Evolutionary conservation across 352 stramenopile genomes (phyloP).

Genomic region (Hyaloperonospora arabidopsidis): DNA sequence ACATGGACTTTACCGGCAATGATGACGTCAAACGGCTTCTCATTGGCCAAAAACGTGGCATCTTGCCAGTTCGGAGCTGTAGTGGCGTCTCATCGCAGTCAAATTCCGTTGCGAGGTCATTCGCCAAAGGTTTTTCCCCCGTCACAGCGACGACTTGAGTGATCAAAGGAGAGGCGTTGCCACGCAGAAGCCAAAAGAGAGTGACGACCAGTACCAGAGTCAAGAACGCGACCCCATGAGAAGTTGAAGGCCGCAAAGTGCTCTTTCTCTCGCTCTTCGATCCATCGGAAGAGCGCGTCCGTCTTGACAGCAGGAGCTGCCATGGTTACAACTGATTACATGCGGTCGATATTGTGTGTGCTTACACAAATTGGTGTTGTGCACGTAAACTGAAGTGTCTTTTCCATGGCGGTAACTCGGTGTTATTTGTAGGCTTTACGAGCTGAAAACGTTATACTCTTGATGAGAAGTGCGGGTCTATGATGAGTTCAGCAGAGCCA

Average conservation of each 20-base stretch:
- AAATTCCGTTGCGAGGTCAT: slow-evolving; percentile 35
- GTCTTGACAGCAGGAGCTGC: slow-evolving; percentile 32
- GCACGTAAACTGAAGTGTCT: no score
- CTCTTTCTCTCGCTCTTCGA: slow-evolving; percentile 53
- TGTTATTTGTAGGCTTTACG: no score
- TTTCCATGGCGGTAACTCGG: no score
- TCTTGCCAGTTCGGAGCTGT: slow-evolving; percentile 70
- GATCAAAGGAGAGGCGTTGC: slow-evolving; percentile 21
- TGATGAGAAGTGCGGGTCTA: no score
- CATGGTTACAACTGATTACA: not conserved
- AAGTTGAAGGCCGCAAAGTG: slow-evolving; percentile 6
- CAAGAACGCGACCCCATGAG: slow-evolving; percentile 71
- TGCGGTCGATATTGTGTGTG: no score
- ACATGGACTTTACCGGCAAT: slow-evolving; percentile 37
- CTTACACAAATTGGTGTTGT: no score
- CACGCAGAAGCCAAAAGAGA: slow-evolving; percentile 79
- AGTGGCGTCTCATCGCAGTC: slow-evolving; percentile 25
- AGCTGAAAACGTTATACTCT: no score
- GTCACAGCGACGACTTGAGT: slow-evolving; percentile 60
- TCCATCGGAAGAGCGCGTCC: slow-evolving; percentile 67
- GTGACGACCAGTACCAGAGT: slow-evolving; percentile 86
- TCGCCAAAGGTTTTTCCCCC: slow-evolving; percentile 51
- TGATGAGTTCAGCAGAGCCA: no score
- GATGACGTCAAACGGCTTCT: slow-evolving; percentile 67
- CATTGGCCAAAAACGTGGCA: slow-evolving; percentile 45